Evolutionary conservation across 331 rosid genomes (phyloP).

Genomic region (Arachis monticola): DNA sequence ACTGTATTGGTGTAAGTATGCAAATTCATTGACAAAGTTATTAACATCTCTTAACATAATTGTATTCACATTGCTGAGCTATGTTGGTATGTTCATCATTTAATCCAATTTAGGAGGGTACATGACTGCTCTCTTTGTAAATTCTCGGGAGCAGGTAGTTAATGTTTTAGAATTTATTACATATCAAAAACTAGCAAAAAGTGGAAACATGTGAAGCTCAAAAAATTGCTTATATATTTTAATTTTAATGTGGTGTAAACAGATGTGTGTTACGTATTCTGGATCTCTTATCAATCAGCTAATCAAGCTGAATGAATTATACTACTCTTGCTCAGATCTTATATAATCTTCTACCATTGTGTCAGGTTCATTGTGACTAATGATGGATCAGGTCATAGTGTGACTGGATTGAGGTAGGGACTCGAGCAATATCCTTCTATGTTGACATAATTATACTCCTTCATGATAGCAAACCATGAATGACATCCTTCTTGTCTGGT

Average conservation of each 20-base stretch:
- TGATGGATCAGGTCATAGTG: constrained; percentile 84
- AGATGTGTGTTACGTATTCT: not conserved
- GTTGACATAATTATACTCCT: constrained; percentile 6
- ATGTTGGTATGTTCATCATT: not conserved
- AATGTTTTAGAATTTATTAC: not conserved
- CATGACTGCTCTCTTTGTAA: constrained; percentile 22
- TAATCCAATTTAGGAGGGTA: not conserved
- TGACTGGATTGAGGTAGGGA: constrained; percentile 75
- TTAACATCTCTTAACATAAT: constrained; percentile 5
- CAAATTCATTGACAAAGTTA: constrained; percentile 14
- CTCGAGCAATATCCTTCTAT: constrained; percentile 20
- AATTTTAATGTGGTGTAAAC: not conserved
- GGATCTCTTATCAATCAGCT: not conserved
- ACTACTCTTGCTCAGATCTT: constrained; percentile 17
- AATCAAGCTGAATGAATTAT: not conserved
- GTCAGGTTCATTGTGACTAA: constrained; percentile 90
- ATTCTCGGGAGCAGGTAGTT: not conserved
- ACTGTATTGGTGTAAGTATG: constrained; percentile 92
- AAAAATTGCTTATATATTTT: not conserved
- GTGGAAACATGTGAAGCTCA: not conserved
- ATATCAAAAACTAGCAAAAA: constrained; percentile 9
- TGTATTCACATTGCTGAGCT: constrained; percentile 2
- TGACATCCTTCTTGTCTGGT: constrained; percentile 41
- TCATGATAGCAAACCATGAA: constrained; percentile 1
- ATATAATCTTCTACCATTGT: constrained; percentile 29